Evolutionary conservation across 2,329 filamentous ascomycete genomes (phyloP).

Genomic region (Achaetomium macrosporum): DNA sequence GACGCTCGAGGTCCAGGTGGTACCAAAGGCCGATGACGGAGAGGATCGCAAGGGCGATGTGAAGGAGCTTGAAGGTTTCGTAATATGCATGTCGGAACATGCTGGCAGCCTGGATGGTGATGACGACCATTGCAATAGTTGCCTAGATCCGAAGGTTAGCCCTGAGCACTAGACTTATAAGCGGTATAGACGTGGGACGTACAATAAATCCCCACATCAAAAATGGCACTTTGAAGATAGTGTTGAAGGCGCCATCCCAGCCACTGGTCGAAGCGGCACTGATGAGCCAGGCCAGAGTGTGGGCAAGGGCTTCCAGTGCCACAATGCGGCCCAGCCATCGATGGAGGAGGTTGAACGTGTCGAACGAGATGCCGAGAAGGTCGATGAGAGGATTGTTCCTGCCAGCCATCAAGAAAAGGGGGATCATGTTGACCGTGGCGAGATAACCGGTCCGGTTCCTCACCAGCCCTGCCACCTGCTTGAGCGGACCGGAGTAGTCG

Average conservation of each 20-base stretch:
- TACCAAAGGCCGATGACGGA: conserved; percentile 61
- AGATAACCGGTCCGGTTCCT: conserved; percentile 66
- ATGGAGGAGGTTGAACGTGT: conserved; percentile 77
- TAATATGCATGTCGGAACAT: conserved; percentile 72
- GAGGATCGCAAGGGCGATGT: conserved; percentile 58
- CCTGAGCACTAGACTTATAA: not conserved
- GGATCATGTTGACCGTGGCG: conserved; percentile 69
- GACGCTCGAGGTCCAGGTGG: conserved; percentile 51
- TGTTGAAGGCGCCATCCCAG: conserved; percentile 42
- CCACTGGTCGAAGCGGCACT: conserved; percentile 36
- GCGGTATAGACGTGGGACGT: conserved; percentile 29
- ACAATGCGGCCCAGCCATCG: conserved; percentile 76
- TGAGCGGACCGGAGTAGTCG: conserved; percentile 46
- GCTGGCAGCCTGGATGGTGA: conserved; percentile 64
- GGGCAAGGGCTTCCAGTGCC: conserved; percentile 60
- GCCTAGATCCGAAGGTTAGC: conserved; percentile 36
- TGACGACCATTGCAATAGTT: conserved; percentile 53
- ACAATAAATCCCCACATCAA: conserved; percentile 60
- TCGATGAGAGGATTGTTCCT: conserved; percentile 74
- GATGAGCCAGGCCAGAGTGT: conserved; percentile 56
- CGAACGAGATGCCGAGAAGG: conserved; percentile 68
- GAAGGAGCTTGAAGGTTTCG: conserved; percentile 68
- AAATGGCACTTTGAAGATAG: conserved; percentile 37
- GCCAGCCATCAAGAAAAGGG: conserved; percentile 66
- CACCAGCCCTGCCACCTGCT: conserved; percentile 43